Evolutionary conservation across 345 rosid species (phyloP), one percentile per base, ranked within the genome.

Genomic region (Physaria fendleri): DNA sequence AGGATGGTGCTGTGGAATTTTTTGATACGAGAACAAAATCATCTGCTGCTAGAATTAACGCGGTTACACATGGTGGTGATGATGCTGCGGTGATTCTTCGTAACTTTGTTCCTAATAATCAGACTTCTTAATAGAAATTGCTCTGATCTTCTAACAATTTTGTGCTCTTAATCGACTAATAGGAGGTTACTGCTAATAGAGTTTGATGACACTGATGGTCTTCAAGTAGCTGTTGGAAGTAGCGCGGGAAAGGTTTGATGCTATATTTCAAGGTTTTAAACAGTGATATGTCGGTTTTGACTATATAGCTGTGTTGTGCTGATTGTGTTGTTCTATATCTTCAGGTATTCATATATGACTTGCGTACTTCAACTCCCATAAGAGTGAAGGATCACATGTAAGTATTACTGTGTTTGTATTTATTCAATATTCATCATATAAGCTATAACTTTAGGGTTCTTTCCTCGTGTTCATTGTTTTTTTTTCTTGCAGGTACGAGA

Each of bases 1-100:
- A 89, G 66, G 99, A 89, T 77, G 99, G 99, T 74, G 90, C 86
- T 48, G 79, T 89, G 2, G 97, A 89, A 74, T 86, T 96, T 75
- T 93, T 93, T 39, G 99, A 93, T 75, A 77, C 64, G 86, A 87
- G 99, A 69, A 74, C 67, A 69, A 87, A 76, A 78, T 73, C 92
- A 66, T 80, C 97, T 6, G 74, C 82, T 77, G 97, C 86, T 56
- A 83, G 99, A 75, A 83, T 88, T 38, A 77, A 83, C 57, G 94
- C 88, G 28, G 88, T 83, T 78, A 74, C 84, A 46, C 83, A 85
- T 72, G 70, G 85, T 63, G 87, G 85, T 61, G 91, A 87, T 80
- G 34, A 53, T 71, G 81, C 81, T 44, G 76, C 85, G 81, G 97
- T 89, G 50, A 23, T 32, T 48, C 53, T 64, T 48, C 30, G 17